A percentile compares a stretch with the other conserved stretches of the same genome.
phyloP scores from a whole-genome alignment of 176 grass and related monocot species.

The Musa beccarii region DNA sequence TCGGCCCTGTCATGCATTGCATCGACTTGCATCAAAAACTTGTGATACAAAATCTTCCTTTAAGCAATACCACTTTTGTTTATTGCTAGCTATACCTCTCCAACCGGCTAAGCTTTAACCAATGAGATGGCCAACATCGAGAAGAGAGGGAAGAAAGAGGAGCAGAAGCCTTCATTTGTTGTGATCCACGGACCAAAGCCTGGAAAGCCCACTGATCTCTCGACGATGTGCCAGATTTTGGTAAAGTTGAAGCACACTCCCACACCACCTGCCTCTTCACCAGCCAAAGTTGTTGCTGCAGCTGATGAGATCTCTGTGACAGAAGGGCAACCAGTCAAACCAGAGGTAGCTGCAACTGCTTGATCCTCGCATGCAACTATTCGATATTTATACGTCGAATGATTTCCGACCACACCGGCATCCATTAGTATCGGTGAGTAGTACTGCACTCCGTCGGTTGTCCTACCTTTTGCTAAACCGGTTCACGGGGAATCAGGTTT shows the following conservation, averaged over 20 bases:
- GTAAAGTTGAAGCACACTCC: not conserved
- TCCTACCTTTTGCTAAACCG: too few species aligned
- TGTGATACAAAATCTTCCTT: too few species aligned
- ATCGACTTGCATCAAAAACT: too few species aligned
- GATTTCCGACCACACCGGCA: too few species aligned
- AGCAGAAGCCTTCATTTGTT: not conserved
- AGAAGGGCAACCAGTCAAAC: not conserved
- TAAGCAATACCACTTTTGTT: too few species aligned
- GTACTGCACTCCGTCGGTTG: too few species aligned
- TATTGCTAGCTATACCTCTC: not conserved
- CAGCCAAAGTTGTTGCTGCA: not conserved
- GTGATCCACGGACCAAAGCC: conserved; percentile 8
- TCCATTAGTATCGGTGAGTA: too few species aligned
- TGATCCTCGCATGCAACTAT: not conserved
- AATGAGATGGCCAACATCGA: conserved; percentile 6
- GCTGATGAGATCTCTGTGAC: not conserved
- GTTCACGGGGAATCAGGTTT: too few species aligned
- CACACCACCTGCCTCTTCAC: not conserved
- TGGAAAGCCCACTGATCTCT: conserved; percentile 4
- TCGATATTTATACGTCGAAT: not conserved
- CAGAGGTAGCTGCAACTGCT: not conserved
- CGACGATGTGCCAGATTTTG: not conserved
- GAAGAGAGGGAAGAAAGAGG: conserved; percentile 2
- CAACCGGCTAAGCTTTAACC: not conserved
- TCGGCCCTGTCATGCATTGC: too few species aligned